Percentiles rank a stretch among this genome's conserved stretches.
phyloP scores from a whole-genome alignment of 192 early-diverging fungal species.

The Gaertneriomyces semiglobifer region DNA sequence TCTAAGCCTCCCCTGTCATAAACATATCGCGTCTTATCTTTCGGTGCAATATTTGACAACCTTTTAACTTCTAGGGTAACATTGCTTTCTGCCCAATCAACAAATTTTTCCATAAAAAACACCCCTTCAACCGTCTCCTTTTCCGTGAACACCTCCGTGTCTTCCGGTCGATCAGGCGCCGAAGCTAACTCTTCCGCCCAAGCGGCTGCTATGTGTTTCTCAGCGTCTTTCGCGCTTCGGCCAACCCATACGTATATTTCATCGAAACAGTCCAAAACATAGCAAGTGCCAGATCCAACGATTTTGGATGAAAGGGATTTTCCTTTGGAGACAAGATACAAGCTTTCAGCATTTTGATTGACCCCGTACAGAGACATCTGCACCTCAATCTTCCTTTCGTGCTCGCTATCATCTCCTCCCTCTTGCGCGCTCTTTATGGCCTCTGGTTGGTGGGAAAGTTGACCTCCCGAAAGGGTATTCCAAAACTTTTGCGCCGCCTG shows the following conservation, averaged over 20 bases:
- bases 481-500: conserved; percentile 1
- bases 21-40: conserved; percentile 31
- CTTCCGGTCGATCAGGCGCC: neutral
- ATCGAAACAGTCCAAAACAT: conserved; percentile 28
- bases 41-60: conserved; percentile 26
- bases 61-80: conserved; percentile 26
- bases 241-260: conserved; percentile 35
- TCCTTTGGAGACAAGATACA: conserved; percentile 10
- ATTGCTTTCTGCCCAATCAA: conserved; percentile 32
- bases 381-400: conserved; percentile 17
- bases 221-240: conserved; percentile 18
- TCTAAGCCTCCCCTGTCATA: conserved; percentile 34
- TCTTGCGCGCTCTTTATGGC: neutral
- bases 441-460: neutral
- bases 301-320: conserved; percentile 19
- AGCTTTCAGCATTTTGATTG: neutral
- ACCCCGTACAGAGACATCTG: conserved; percentile 27
- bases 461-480: neutral
- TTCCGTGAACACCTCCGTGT: conserved; percentile 14
- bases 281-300: conserved; percentile 20
- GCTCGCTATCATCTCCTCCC: conserved; percentile 20
- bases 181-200: conserved; percentile 22
- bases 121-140: conserved; percentile 31
- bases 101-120: conserved; percentile 36
- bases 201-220: neutral